phyloP scores from a whole-genome alignment of 2,329 filamentous ascomycete species.

The Cladosporium velox region DNA sequence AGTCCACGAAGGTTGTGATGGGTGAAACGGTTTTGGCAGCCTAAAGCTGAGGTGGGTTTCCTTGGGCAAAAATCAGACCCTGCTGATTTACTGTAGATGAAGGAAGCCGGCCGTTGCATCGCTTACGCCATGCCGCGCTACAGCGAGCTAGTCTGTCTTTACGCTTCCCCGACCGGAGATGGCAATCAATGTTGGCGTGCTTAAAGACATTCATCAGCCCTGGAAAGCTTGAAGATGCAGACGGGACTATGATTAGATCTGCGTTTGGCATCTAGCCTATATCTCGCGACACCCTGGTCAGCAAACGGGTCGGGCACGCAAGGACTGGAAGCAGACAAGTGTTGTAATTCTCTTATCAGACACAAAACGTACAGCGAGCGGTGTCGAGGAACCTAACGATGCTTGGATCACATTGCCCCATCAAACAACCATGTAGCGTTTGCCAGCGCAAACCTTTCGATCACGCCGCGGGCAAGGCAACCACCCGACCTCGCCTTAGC shows the following conservation, averaged over 20 bases:
- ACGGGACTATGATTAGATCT: not conserved
- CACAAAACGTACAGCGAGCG: not conserved
- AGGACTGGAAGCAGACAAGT: not conserved
- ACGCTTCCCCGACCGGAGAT: not conserved
- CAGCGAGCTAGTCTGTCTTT: not conserved
- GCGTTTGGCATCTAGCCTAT: not conserved
- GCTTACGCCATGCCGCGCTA: not conserved
- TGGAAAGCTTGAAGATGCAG: not conserved
- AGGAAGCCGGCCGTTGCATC: slow-evolving; percentile 2
- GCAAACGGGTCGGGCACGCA: not conserved
- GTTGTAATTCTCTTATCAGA: not conserved
- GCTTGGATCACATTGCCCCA: not conserved
- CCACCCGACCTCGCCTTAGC: not conserved
- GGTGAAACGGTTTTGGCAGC: not conserved
- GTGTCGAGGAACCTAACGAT: not conserved
- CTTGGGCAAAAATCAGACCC: not conserved
- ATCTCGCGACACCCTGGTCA: not conserved
- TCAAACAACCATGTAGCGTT: not conserved
- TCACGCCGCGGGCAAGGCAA: not conserved
- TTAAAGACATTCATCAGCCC: not conserved
- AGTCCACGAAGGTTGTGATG: not conserved
- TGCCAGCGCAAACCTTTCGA: not conserved
- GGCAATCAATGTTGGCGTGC: not conserved
- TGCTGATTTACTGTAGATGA: slow-evolving; percentile 6
- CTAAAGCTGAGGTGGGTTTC: not conserved